Base-by-base conservation (phyloP, 495 filamentous ascomycete genomes). In the Parmelia sp. region DNA sequence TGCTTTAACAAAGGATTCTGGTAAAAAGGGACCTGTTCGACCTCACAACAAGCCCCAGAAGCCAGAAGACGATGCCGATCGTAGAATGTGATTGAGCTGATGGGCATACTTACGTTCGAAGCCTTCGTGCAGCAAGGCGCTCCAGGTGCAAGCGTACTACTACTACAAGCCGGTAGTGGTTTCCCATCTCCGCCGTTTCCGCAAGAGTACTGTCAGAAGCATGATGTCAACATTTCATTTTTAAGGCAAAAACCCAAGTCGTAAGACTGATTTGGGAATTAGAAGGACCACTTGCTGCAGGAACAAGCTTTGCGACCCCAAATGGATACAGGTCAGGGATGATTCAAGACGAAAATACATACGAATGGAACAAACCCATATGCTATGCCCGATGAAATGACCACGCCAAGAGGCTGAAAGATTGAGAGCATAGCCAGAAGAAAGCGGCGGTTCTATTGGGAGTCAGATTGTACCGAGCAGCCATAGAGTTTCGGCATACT, bases 361-460 rank as follows among this genome's bases (percentile, higher is more conserved):
- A 51, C 47, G 36, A 62, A 62, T 3, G 74, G 76, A 40, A 77
- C 73, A 65, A 76, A 78, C 7, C 74, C 78, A 57, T 79, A 82
- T 3, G 79, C 78, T 56, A 81, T 75, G 31, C 70, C 78, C 6
- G 63, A 72, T 63, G 66, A 72, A 44, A 80, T 58, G 15, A 79
- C 75, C 3, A 81, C 78, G 3, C 79, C 79, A 55, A 81, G 70
- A 7, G 79, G 79, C 60, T 81, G 79, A 59, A 79, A 82, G 27
- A 82, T 70, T 2, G 77, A 79, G 4, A 82, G 77, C 9, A 79
- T 64, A 2, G 79, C 75, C 2, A 82, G 73, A 1, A 82, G 65
- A 58, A 77, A 80, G 31, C 77, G 78, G 23, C 74, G 76, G 59
- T 79, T 78, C 72, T 74, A 57, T 19, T 21, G 56, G 40, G 21